Evolutionary conservation across 2,329 filamentous ascomycete genomes (phyloP).

Genomic region (Zymoseptoria pseudotritici): DNA sequence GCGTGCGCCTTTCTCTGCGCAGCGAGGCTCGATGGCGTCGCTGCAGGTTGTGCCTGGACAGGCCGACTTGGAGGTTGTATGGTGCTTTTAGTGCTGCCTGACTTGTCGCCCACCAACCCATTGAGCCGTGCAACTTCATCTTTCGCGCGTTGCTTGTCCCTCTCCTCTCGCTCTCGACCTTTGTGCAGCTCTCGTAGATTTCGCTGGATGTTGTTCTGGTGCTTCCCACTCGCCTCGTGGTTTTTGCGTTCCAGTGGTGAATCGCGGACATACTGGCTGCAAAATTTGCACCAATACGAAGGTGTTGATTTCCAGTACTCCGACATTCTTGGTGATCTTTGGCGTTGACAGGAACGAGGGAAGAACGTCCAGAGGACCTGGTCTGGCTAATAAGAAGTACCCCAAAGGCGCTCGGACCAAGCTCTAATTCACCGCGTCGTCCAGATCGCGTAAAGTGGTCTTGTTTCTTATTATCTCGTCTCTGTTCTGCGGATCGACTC

Average conservation of each 20-base stretch:
- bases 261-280: conserved; percentile 81
- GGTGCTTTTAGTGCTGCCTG: background rate
- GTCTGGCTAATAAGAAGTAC: too few relatives aligned
- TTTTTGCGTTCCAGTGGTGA: conserved; percentile 73
- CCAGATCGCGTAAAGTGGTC: background rate
- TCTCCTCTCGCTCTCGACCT: conserved; percentile 69
- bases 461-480: background rate
- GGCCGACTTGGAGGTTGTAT: conserved; percentile 10
- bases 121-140: conserved; percentile 81
- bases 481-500: background rate
- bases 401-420: too few relatives aligned
- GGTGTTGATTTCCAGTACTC: conserved; percentile 99
- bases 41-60: conserved; percentile 23
- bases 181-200: conserved; percentile 85
- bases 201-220: conserved; percentile 67
- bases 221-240: conserved; percentile 30
- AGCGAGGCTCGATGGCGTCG: conserved; percentile 40
- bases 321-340: conserved; percentile 57
- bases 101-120: conserved; percentile 54
- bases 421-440: too few relatives aligned
- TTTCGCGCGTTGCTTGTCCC: conserved; percentile 70
- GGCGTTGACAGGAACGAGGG: too few relatives aligned
- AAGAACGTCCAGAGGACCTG: too few relatives aligned
- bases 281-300: conserved; percentile 98
- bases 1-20: conserved; percentile 75